These are phyloP conservation scores for Plasmodium reichenowi DNA, from an alignment of 169 alveolate genomes.

Conservation along the genomic window DNA sequence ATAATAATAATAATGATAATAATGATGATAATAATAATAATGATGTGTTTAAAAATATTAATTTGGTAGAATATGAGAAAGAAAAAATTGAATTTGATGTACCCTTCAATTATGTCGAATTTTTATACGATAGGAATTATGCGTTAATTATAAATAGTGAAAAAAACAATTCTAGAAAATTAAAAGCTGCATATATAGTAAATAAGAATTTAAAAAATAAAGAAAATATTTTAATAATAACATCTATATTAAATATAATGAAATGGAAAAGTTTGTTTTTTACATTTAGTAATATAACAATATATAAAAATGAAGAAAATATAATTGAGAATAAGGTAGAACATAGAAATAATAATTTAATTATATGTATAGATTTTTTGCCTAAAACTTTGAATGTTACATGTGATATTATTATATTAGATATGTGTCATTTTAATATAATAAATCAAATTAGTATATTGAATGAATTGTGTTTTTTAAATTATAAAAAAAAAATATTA, in stretches of 20 bases:
- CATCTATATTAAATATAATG: slow-evolving; percentile 27
- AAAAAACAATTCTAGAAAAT: slow-evolving; percentile 59
- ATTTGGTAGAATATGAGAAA: background rate
- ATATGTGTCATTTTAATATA: slow-evolving; percentile 46
- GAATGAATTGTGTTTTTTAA: slow-evolving; percentile 44
- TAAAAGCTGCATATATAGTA: slow-evolving; percentile 58
- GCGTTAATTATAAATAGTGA: slow-evolving; percentile 39
- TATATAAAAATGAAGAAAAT: slow-evolving; percentile 51
- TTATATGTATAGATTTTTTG: slow-evolving; percentile 67
- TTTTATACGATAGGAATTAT: slow-evolving; percentile 36
- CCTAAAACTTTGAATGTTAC: slow-evolving; percentile 49
- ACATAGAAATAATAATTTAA: slow-evolving; percentile 1
- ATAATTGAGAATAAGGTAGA: slow-evolving; percentile 1
- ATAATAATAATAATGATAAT: background rate
- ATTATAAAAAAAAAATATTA: slow-evolving; percentile 26
- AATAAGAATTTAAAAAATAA: slow-evolving; percentile 23
- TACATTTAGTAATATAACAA: background rate
- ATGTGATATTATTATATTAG: slow-evolving; percentile 47
- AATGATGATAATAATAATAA: background rate
- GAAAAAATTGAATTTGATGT: slow-evolving; percentile 26
- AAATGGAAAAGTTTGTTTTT: slow-evolving; percentile 57
- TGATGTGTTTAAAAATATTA: background rate
- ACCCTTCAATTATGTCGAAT: slow-evolving; percentile 12
- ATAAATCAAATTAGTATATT: slow-evolving; percentile 41
- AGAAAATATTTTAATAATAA: slow-evolving; percentile 47